Base-by-base conservation (phyloP, 768 basidiomycete genomes). In the Panaeolus cyanescens region DNA sequence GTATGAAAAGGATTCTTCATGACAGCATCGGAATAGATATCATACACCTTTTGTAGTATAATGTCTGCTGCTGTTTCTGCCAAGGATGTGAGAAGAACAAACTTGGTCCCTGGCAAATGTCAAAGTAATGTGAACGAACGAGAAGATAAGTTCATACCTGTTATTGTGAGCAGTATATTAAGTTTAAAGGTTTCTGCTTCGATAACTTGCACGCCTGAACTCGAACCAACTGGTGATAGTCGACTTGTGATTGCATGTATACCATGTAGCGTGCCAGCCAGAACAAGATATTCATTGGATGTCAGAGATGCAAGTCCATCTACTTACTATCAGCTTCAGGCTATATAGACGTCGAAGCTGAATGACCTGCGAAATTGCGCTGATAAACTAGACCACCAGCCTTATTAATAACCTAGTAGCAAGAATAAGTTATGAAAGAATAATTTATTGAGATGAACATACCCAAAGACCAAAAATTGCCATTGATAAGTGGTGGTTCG, bases 1-100 rank as follows among this genome's bases (percentile, higher is more conserved):
- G 95, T 96, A 74, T 99, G 95, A 75, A 99, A 99, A 0, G 97
- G 97, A 70, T 98, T 98, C 81, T 99, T 98, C 93, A 98, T 96
- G 58, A 95, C 95, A 1, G 92, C 88, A 70, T 99, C 97, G 0
- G 96, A 84, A 72, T 98, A 99, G 19, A 85, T 86, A 72, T 98
- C 95, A 74, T 99, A 99, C 53, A 95, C 88, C 72, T 88, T 92
- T 68, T 90, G 89, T 37, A 99, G 78, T 20, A 90, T 79, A 3
- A 83, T 68, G 55, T 85, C 93, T 32, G 91, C 86, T 1, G 84
- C 84, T 7, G 85, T 77, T 67, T 94, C 92, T 1, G 85, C 80
- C 36, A 93, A 75, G 1, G 95, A 95, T 17, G 94, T 95, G 42
- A 97, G 76, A 4, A 99, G 81, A 4, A 99, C 95, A 67, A 99